Base-by-base conservation (phyloP, 2,329 filamentous ascomycete genomes). In the Aspergillus sp. region DNA sequence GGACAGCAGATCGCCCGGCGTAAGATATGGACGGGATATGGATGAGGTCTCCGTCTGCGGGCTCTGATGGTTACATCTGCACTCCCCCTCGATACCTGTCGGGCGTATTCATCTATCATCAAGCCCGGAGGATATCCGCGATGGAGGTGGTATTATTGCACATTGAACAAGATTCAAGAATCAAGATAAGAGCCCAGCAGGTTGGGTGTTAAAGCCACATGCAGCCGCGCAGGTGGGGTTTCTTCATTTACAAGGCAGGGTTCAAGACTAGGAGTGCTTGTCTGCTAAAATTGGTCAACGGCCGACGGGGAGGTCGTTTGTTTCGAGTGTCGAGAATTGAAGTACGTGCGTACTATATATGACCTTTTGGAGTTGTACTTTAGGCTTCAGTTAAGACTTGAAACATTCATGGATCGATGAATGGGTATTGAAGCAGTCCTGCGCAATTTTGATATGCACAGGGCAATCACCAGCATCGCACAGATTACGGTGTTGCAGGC, bases 221-320 rank as follows among this genome's bases (percentile, higher is more conserved):
- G 52, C 52, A 49, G 21, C 27, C 27, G 27, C 52, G 19, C 23
- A 41, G 35, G 52, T 49, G 35, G 50, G 44, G 52, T 43, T 45
- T 39, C 27, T 14, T 35, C 8, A 39, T 27, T 51, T 40, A 7
- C 17, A 49, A 35, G 31, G 19, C 48, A 40, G 15, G 35, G 44
- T 31, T 31, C 24, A 31, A 31, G 27, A 8, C 27, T 17, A 19
- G 17, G 27, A 7, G 17, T 21, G 19, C 12, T 45, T 21, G 19
- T 45, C 12, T 24, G 12, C 12, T 6, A 37, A 37, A n/a, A 37
- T n/a, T 14, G 12, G 6, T 37, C 35, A 37, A 37, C 35, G 35
- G 35, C 5, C 35, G 35, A 37, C 6, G 14, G 35, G 12, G 35
- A 37, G 15, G 5, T 15, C 12, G 35, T 14, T 14, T 37, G 35